Evolutionary conservation across 805 yeast genomes (phyloP).

Genomic region (Metschnikowia chrysomelidarum): DNA sequence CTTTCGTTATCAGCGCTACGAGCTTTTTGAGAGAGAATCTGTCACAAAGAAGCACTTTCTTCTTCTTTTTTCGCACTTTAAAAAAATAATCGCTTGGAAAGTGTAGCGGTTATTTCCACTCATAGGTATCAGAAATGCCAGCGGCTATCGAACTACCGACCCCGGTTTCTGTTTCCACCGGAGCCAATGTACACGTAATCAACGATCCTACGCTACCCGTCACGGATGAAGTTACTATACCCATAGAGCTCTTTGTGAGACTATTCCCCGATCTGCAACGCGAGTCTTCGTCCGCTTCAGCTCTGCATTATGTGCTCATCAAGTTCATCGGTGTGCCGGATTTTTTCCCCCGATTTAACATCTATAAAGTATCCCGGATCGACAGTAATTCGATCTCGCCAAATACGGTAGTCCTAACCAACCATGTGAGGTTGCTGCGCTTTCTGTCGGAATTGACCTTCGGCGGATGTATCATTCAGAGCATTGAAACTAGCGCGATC

Average conservation of each 20-base stretch:
- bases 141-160: slow-evolving; percentile 4
- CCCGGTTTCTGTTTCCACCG: slow-evolving; percentile 23
- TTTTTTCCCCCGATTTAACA: slow-evolving; percentile 30
- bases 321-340: slow-evolving; percentile 42
- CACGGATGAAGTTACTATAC: slow-evolving; percentile 30
- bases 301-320: slow-evolving; percentile 28
- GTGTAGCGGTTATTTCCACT: too few relatives aligned
- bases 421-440: slow-evolving; percentile 32
- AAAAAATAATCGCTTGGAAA: too few relatives aligned
- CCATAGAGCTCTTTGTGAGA: slow-evolving; percentile 32
- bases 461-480: slow-evolving; percentile 35
- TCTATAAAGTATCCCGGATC: slow-evolving; percentile 37
- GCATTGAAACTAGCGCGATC: slow-evolving; percentile 32
- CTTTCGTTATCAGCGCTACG: too few relatives aligned
- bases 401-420: slow-evolving; percentile 37
- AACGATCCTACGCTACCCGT: slow-evolving; percentile 28
- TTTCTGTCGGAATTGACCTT: slow-evolving; percentile 43
- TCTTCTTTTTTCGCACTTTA: too few relatives aligned
- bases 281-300: slow-evolving; percentile 4
- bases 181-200: slow-evolving; percentile 31
- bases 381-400: slow-evolving; percentile 23
- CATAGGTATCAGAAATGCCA: too few relatives aligned
- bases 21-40: too few relatives aligned
- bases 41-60: too few relatives aligned
- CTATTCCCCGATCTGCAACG: slow-evolving; percentile 28